Evolutionary conservation across 2,329 filamentous ascomycete species (phyloP).

Genomic region (Fusarium albosuccineum): DNA sequence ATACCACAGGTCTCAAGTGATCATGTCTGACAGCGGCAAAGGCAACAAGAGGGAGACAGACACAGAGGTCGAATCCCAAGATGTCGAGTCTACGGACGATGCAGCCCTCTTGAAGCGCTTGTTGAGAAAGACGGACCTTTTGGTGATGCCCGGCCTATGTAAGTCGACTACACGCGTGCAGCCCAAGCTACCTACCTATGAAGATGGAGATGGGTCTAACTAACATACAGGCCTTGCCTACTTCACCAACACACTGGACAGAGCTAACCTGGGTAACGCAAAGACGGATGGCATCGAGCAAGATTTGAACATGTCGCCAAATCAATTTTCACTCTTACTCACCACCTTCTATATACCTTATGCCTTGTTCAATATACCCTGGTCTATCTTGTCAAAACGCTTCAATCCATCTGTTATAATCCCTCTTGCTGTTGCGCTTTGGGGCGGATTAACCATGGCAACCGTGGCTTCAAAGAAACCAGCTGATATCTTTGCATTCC

Average conservation of each 20-base stretch:
- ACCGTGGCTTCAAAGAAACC: neutral
- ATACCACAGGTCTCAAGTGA: too few species aligned
- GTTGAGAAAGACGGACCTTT: neutral
- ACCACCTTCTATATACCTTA: neutral
- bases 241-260: neutral
- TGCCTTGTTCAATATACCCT: too few species aligned
- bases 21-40: too few species aligned
- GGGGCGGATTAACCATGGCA: neutral
- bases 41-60: too few species aligned
- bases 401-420: neutral
- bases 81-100: neutral
- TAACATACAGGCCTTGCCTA: neutral
- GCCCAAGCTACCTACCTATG: neutral
- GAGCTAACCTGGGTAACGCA: neutral
- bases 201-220: neutral
- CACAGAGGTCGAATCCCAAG: too few species aligned
- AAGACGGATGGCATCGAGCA: slow-evolving; percentile 1
- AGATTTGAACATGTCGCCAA: neutral
- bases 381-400: too few species aligned
- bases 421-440: neutral
- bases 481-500: neutral
- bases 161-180: neutral
- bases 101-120: neutral
- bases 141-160: slow-evolving; percentile 1
- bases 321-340: neutral